Evolutionary conservation across 495 filamentous ascomycete genomes (phyloP).

Genomic region (Chaetomium cochliodes): DNA sequence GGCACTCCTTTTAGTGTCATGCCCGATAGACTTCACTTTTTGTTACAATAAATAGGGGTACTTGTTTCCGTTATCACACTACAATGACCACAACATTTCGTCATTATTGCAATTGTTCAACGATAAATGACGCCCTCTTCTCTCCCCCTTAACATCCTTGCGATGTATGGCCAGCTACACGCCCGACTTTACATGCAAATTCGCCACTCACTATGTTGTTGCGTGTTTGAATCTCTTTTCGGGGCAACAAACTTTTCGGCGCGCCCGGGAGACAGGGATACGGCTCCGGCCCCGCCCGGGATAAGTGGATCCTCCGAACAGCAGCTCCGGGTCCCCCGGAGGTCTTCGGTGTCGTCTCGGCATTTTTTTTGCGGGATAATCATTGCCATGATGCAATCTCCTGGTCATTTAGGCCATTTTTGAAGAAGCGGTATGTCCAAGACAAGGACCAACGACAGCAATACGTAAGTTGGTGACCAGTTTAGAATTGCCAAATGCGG

Average conservation of each 20-base stretch:
- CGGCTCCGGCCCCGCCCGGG: neutral
- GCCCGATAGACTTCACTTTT: neutral
- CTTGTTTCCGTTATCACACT: neutral
- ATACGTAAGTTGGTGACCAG: neutral
- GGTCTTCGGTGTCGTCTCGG: neutral
- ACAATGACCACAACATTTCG: neutral
- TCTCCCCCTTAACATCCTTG: no score
- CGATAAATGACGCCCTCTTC: no score
- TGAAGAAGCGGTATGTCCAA: neutral
- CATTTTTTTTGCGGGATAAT: neutral
- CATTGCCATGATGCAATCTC: neutral
- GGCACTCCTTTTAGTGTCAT: neutral
- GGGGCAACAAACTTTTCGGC: conserved; percentile 8
- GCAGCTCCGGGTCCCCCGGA: neutral
- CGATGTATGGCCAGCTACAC: neutral
- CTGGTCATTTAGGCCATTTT: neutral
- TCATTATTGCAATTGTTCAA: no score
- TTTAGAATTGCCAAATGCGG: conserved; percentile 1
- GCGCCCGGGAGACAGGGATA: neutral
- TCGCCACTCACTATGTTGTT: neutral
- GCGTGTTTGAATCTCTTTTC: conserved; percentile 4
- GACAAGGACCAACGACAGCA: neutral
- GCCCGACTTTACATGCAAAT: neutral
- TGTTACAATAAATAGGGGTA: neutral
- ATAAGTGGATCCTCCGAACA: neutral